phyloP scores from a whole-genome alignment of 441 rosid species.

The Codiaeum variegatum region DNA sequence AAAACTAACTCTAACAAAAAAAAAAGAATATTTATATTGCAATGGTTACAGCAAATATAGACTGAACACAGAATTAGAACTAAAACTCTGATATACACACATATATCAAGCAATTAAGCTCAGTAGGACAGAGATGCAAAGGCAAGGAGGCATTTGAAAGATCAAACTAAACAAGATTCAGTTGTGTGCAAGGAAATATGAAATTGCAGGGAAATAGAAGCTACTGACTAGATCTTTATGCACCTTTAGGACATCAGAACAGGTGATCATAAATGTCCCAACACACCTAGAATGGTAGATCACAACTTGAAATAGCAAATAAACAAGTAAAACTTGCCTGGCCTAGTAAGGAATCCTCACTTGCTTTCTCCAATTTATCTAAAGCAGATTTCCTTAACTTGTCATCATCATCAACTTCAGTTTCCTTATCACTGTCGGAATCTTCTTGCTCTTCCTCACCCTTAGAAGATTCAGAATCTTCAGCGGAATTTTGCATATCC shows the following conservation, averaged over 20 bases:
- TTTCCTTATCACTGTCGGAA: conserved; percentile 45
- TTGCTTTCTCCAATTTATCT: conserved; percentile 72
- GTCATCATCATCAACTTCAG: conserved; percentile 30
- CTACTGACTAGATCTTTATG: neutral
- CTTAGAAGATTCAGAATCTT: conserved; percentile 58
- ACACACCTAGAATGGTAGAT: neutral
- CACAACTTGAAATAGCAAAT: conserved; percentile 1
- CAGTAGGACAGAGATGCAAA: conserved; percentile 12
- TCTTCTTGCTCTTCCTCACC: conserved; percentile 50
- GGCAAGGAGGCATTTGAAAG: conserved; percentile 7
- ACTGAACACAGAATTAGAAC: neutral
- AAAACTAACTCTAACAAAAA: neutral
- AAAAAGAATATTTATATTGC: conserved; percentile 1
- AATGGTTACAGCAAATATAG: neutral
- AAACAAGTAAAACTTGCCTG: conserved; percentile 54
- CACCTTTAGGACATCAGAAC: neutral
- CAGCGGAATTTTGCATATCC: conserved; percentile 41
- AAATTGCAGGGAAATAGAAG: neutral
- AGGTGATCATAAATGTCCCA: neutral
- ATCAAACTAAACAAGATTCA: neutral
- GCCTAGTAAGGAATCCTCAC: conserved; percentile 78
- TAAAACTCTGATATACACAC: neutral
- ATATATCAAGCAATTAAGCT: conserved; percentile 6
- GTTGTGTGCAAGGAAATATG: neutral
- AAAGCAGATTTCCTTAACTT: conserved; percentile 64